Evolutionary conservation across 306 rosid species (phyloP), one percentile per base, ranked within the genome.

Genomic region (Malus sylvestris): DNA sequence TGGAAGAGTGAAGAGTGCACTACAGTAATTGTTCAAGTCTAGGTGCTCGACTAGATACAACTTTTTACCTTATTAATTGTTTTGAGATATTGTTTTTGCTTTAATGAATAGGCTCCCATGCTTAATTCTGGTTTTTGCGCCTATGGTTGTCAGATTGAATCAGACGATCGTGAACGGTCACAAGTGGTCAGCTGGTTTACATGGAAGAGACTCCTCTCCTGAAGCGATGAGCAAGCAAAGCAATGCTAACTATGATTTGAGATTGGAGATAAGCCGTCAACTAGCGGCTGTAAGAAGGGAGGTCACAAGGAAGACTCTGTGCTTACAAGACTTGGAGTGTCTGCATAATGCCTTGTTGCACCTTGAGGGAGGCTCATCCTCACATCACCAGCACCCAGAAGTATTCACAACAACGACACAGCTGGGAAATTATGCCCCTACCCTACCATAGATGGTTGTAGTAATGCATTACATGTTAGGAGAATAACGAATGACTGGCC

Each of bases 401-500:
- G 55, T 25, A 42, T 72, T 27, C 10, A 49, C 51, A 4, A 30
- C 20, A 23, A 20, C 6, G 33, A 23, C 45, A 29, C 61, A 78
- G 67, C 53, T 51, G 42, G 23, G 25, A 51, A 33, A 53, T 20
- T 5, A 29, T 45, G 38, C 22, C 14, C 52, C 52, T 5, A 5
- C 52, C 52, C 52, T 46, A 46, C 55, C 55, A 0, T 46, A 13
- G 2, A 46, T 49, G 2, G 55, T 49, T 5, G n/a, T 14, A 32
- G 45, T 25, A 27, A 8, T 13, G 67, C 63, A 57, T n/a, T 46
- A 22, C 22, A 13, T 53, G 8, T 18, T 23, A 53, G 4, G 23
- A 40, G 27, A 58, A 38, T 15, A 15, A 27, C 23, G 52, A 71
- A 22, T 20, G 96, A 88, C 77, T 85, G 96, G 67, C 67, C 67